Percentiles rank a stretch among this genome's conserved stretches.
These are phyloP conservation scores for Physaria fendleri DNA, from an alignment of 345 rosid species.

Conservation along the genomic window DNA sequence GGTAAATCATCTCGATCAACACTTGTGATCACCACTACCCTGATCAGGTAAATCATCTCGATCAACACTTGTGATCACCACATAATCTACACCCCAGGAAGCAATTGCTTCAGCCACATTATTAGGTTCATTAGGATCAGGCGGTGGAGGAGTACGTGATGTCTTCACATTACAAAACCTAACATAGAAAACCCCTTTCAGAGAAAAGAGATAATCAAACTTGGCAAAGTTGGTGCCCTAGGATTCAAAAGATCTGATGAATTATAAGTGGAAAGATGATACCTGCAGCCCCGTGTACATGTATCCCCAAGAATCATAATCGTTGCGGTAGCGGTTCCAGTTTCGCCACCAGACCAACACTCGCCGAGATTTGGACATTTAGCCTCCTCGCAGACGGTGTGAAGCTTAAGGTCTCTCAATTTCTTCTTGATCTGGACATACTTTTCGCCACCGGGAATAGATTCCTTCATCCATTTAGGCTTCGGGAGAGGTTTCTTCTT, in stretches of 20 bases:
- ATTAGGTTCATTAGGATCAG: constrained; percentile 80
- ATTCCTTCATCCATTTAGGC: constrained; percentile 95
- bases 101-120: constrained; percentile 98
- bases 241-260: background rate
- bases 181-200: background rate
- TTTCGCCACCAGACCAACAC: constrained; percentile 99
- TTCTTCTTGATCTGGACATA: constrained; percentile 96
- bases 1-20: too few relatives aligned
- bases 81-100: constrained; percentile 91
- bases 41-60: constrained; percentile 87
- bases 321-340: constrained; percentile 95
- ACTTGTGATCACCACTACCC: too few relatives aligned
- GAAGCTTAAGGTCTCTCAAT: constrained; percentile 82
- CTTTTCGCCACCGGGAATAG: constrained; percentile 82
- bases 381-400: constrained; percentile 98
- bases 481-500: constrained; percentile 90
- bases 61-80: constrained; percentile 89
- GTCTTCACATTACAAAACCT: constrained; percentile 98
- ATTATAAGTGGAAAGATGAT: background rate
- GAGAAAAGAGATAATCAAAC: background rate
- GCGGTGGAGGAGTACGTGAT: constrained; percentile 87
- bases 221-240: background rate
- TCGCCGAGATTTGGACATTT: constrained; percentile 91
- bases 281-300: constrained; percentile 98
- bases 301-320: constrained; percentile 97